A percentile compares a stretch with the other conserved stretches of the same genome.
These are phyloP conservation scores for Hypoxylon sp. DNA, from an alignment of 2,329 filamentous ascomycete species.

Conservation along the genomic window DNA sequence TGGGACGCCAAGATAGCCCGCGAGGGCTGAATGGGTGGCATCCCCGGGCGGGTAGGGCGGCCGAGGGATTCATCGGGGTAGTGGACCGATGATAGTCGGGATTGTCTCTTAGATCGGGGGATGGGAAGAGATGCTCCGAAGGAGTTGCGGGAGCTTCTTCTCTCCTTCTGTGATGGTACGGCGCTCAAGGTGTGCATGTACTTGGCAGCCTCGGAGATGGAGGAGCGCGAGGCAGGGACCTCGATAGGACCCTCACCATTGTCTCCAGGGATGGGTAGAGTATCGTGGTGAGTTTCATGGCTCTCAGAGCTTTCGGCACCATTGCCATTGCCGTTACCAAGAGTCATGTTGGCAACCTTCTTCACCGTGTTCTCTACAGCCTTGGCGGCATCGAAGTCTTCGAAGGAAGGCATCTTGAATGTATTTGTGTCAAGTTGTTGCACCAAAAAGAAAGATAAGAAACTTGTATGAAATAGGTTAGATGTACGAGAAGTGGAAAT, in stretches of 20 bases:
- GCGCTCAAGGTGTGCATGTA: constrained; percentile 79
- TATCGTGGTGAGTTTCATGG: constrained; percentile 33
- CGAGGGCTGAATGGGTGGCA: constrained; percentile 66
- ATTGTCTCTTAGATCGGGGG: constrained; percentile 73
- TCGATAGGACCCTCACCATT: constrained; percentile 66
- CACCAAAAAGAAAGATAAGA: no score
- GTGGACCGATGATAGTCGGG: constrained; percentile 69
- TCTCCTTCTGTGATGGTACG: constrained; percentile 71
- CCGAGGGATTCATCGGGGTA: constrained; percentile 54
- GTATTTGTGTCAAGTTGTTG: constrained; percentile 24
- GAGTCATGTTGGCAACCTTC: constrained; percentile 41
- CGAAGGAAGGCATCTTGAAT: constrained; percentile 66
- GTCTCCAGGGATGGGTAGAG: constrained; percentile 55
- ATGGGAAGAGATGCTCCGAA: constrained; percentile 78
- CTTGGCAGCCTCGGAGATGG: constrained; percentile 71
- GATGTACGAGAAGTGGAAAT: no score
- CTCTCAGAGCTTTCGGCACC: constrained; percentile 28
- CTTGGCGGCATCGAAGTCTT: constrained; percentile 63
- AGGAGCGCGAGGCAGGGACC: constrained; percentile 72
- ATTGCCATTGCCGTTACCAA: constrained; percentile 22
- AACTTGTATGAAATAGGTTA: no score
- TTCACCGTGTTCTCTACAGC: constrained; percentile 44
- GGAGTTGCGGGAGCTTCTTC: constrained; percentile 76
- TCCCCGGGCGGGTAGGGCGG: constrained; percentile 59
- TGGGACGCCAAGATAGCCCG: constrained; percentile 75